Base-by-base conservation (phyloP, 352 stramenopile species). In the Globisporangium heterothallicum region DNA sequence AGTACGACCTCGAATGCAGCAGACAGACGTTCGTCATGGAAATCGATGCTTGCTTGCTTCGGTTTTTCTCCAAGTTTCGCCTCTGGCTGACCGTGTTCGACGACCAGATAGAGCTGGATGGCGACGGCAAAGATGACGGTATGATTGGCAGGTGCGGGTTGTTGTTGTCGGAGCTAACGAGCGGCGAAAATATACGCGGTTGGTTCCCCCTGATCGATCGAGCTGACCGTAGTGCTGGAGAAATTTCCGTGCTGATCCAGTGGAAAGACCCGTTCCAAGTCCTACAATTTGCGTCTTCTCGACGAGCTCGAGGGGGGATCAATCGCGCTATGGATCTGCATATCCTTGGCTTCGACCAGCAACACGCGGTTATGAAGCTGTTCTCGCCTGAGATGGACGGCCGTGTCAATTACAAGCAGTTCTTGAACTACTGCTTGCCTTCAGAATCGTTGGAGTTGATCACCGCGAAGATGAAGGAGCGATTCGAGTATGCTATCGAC, bases 51-150 rank as follows among this genome's bases (percentile, higher is more conserved):
- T 84, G 73, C 27, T 59, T 94, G 36, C 72, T 92, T 43, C 79
- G 78, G 3, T 96, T 92, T 58, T 82, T 97, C 22, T 66, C 64
- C 13, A 88, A 92, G 63, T 92, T 87, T 48, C 62, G 68, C 1
- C 63, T 97, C 1, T 78, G 71, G 69, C 68, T 96, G 22, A 95
- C 84, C 8, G 77, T 96, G 0, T 93, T 97, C 63, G 85, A 95
- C 56, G 86, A 94, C 32, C 61, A 86, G 60, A 56, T 61, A 9
- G 69, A 82, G 13, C 25, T 72, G 4, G 60, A 74, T 14, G 51
- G 62, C 9, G 63, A 49, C 26, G 54, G 43, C 16, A 49, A 72
- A 19, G 59, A 75, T 24, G 74, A 86, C 27, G 84, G 77, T 1
- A 58, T 94, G 34, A 68, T 97, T 49, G 87, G 87, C 0, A 78